Percentiles rank a stretch among this genome's conserved stretches.
phyloP scores from a whole-genome alignment of 2,329 filamentous ascomycete genomes.

The Fusarium incarnatum region DNA sequence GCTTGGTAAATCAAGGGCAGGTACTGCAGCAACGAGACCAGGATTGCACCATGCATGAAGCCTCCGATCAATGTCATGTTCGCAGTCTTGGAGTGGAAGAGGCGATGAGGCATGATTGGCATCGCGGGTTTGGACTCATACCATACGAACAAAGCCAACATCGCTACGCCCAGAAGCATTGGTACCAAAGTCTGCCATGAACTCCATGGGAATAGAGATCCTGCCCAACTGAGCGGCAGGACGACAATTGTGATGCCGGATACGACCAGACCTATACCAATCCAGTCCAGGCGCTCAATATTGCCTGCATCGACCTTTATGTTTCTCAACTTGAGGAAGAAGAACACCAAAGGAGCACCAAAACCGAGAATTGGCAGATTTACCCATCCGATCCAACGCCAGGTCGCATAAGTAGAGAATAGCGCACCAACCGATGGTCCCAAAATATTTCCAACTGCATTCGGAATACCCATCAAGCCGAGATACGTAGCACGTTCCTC shows the following conservation, averaged over 20 bases:
- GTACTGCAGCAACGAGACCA: slow-evolving; percentile 16
- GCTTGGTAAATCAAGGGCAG: slow-evolving; percentile 14
- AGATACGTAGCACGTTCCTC: slow-evolving; percentile 14
- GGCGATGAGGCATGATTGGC: slow-evolving; percentile 21
- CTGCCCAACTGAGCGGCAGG: slow-evolving; percentile 20
- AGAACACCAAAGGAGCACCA: slow-evolving; percentile 13
- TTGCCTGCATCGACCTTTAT: slow-evolving; percentile 3
- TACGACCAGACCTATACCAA: slow-evolving; percentile 15
- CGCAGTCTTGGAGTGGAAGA: slow-evolving; percentile 14
- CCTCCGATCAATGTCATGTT: slow-evolving; percentile 26
- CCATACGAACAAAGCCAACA: neutral
- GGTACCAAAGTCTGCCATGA: slow-evolving; percentile 19
- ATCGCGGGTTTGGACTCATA: slow-evolving; percentile 9
- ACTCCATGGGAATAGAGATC: slow-evolving; percentile 14
- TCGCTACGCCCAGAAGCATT: neutral
- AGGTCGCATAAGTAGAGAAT: slow-evolving; percentile 6
- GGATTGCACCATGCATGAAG: slow-evolving; percentile 13
- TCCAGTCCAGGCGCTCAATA: slow-evolving; percentile 18
- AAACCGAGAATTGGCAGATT: slow-evolving; percentile 15
- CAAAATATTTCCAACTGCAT: slow-evolving; percentile 14
- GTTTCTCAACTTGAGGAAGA: slow-evolving; percentile 14
- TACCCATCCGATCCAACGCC: slow-evolving; percentile 25
- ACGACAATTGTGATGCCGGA: slow-evolving; percentile 14
- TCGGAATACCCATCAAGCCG: slow-evolving; percentile 11
- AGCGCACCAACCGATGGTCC: slow-evolving; percentile 10